Evolutionary conservation across 306 rosid species (phyloP).

Genomic region (Acacia acuminata): DNA sequence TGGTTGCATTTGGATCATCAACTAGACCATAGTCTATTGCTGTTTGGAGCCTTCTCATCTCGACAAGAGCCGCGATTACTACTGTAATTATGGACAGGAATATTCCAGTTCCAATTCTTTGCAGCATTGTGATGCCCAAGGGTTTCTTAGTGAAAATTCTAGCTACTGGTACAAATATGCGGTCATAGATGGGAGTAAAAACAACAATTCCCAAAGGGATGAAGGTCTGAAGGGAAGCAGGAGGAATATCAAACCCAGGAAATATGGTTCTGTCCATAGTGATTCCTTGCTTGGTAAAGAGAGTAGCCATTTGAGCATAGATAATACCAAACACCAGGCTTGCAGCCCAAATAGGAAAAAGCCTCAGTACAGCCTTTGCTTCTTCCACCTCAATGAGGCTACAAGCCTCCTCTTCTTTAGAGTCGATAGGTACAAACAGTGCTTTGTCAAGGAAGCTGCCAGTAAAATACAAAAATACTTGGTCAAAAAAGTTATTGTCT

Average conservation of each 20-base stretch:
- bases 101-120: conserved; percentile 37
- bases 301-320: conserved; percentile 42
- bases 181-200: conserved; percentile 55
- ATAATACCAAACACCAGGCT: conserved; percentile 32
- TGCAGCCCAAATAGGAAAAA: conserved; percentile 49
- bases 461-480: background rate
- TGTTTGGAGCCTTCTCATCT: conserved; percentile 54
- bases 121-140: conserved; percentile 25
- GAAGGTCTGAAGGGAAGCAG: conserved; percentile 66
- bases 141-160: conserved; percentile 57
- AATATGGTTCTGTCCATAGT: conserved; percentile 51
- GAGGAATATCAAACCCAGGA: conserved; percentile 52
- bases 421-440: background rate
- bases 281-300: conserved; percentile 50
- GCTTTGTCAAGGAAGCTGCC: conserved; percentile 16
- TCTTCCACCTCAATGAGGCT: conserved; percentile 45
- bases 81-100: conserved; percentile 45
- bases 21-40: conserved; percentile 53
- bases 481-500: background rate
- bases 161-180: conserved; percentile 53
- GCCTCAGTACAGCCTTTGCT: conserved; percentile 50
- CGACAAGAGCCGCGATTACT: conserved; percentile 59
- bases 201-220: conserved; percentile 40
- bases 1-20: conserved; percentile 51
- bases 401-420: conserved; percentile 19